A percentile compares a stretch with the other conserved stretches of the same genome.
Evolutionary conservation across 1,284 basidiomycete species (phyloP).

Genomic region (Ceratobasidium sp.): DNA sequence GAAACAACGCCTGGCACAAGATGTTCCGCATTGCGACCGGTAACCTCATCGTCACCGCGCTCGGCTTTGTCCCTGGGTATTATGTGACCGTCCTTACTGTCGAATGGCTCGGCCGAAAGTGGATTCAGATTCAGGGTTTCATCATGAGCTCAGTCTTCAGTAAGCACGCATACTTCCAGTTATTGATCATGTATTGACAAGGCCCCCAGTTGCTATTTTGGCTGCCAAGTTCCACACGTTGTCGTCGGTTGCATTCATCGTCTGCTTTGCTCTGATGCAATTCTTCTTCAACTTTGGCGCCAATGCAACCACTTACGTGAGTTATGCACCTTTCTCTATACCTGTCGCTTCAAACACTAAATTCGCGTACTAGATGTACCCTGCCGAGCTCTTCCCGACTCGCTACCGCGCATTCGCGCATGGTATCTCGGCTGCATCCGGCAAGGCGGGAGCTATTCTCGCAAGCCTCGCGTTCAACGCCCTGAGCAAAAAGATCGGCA

Average conservation of each 20-base stretch:
- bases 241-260: conserved; percentile 39
- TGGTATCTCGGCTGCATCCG: conserved; percentile 56
- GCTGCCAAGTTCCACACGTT: conserved; percentile 46
- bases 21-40: conserved; percentile 65
- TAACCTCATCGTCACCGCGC: conserved; percentile 59
- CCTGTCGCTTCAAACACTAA: not conserved
- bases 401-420: conserved; percentile 55
- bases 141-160: conserved; percentile 12
- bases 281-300: conserved; percentile 46
- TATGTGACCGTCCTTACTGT: conserved; percentile 49
- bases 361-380: conserved; percentile 49
- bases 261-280: conserved; percentile 47
- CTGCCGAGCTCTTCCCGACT: conserved; percentile 44
- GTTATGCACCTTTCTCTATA: conserved; percentile 32
- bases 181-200: conserved; percentile 10
- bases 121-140: conserved; percentile 54
- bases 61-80: conserved; percentile 57
- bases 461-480: conserved; percentile 54
- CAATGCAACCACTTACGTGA: not conserved
- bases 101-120: conserved; percentile 51
- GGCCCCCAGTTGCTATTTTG: conserved; percentile 45
- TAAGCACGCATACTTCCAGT: not conserved
- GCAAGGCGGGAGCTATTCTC: conserved; percentile 57
- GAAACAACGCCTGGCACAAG: conserved; percentile 49
- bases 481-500: conserved; percentile 50